Base-by-base conservation (phyloP, 306 rosid genomes). In the Malus sylvestris region DNA sequence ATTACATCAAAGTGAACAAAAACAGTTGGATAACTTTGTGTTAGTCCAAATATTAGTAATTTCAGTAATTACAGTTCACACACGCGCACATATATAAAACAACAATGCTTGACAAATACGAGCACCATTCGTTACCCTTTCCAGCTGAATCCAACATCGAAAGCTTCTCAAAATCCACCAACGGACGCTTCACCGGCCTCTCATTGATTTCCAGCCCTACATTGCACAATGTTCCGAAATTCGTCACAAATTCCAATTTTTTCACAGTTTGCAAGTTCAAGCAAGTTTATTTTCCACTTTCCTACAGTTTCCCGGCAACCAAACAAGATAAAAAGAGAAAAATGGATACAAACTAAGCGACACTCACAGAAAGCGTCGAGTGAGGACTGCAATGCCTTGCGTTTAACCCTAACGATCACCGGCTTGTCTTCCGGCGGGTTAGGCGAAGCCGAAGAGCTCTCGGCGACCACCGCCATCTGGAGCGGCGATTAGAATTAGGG, bases 161-260 rank as follows among this genome's bases (percentile, higher is more conserved):
- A 3, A 95, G 83, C 27, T 87, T 88, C 67, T 75, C 85, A 72
- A 95, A 89, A 79, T 95, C 97, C 87, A 95, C 71, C 14, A 92
- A 69, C 29, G 93, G 81, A 14, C 98, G 97, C 83, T 95, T 95
- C 60, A 79, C 70, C 20, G 96, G 97, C 70, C 97, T 87, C 81
- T 88, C 97, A 40, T 84, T 95, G 81, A 95, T 92, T 85, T 95
- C 92, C 61, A 95, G 79, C 97, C 97, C 97, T 92, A 42, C 57
- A 74, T 72, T 67, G 70, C 30, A 75, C 52, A 69, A 57, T 1
- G 27, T 78, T 75, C 51, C 69, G 12, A 52, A 62, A 53, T 53
- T 30, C 22, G 63, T 35, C 33, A n/a, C 46, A 67, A 18, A 74
- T 20, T 25, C 4, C 62, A 8, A 27, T 19, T 2, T 73, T 33